Evolutionary conservation across 768 basidiomycete species (phyloP).

Genomic region (Boletus rufocinnamomeus): DNA sequence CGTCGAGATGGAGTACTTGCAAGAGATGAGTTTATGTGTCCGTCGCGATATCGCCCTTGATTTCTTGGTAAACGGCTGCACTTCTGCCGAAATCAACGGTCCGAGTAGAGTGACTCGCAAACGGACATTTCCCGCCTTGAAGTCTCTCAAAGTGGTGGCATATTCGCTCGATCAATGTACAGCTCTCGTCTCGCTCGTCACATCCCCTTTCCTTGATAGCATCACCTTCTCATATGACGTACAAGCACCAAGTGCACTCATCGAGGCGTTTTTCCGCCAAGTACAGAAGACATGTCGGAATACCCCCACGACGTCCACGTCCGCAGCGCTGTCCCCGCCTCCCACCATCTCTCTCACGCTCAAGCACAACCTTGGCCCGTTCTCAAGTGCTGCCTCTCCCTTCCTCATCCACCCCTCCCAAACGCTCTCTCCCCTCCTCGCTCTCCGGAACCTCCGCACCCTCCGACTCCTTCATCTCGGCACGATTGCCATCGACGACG

Average conservation of each 20-base stretch:
- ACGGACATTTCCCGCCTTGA: slow-evolving; percentile 27
- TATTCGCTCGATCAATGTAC: slow-evolving; percentile 32
- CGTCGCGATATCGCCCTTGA: slow-evolving; percentile 20
- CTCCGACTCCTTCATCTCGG: slow-evolving; percentile 31
- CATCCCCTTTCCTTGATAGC: slow-evolving; percentile 25
- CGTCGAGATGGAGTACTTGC: slow-evolving; percentile 23
- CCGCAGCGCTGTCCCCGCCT: neutral
- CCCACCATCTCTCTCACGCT: slow-evolving; percentile 27
- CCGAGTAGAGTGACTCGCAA: neutral
- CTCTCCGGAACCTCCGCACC: slow-evolving; percentile 20
- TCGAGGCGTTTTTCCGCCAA: slow-evolving; percentile 29
- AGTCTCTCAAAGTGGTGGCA: slow-evolving; percentile 26
- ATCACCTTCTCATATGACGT: slow-evolving; percentile 31
- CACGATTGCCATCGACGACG: slow-evolving; percentile 30
- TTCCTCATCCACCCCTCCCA: slow-evolving; percentile 29
- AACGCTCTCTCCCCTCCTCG: slow-evolving; percentile 27
- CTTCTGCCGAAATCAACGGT: neutral
- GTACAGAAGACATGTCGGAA: slow-evolving; percentile 20
- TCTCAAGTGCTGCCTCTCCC: slow-evolving; percentile 23
- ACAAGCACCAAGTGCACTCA: slow-evolving; percentile 24
- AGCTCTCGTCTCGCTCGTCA: slow-evolving; percentile 26
- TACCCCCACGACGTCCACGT: neutral
- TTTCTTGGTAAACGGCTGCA: slow-evolving; percentile 16
- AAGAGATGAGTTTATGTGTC: slow-evolving; percentile 26
- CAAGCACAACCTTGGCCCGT: slow-evolving; percentile 29